Base-by-base conservation (phyloP, 1,139 yeast genomes). In the Hemisphaericaspora subhashii region DNA sequence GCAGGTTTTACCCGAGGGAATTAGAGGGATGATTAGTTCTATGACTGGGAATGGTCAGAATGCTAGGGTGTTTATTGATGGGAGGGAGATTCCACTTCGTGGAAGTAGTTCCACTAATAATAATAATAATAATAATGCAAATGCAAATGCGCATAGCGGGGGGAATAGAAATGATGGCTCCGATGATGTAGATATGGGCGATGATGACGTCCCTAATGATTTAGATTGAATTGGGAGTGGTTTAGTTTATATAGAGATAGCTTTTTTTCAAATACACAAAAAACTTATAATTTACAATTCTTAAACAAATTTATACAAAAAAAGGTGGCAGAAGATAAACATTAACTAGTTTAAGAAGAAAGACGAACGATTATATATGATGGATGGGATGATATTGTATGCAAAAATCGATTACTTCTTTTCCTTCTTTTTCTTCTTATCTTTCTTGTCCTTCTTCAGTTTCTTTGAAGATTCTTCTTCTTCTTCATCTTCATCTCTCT, bases 401-500 rank as follows among this genome's bases (percentile, higher is more conserved):
- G 29, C 29, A 12, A 26, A 26, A 10, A 17, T 6, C 7, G 3
- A 6, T 27, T 27, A 27, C 22, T 43, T 67, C 45, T 66, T 67
- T 43, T 68, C 29, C 65, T 72, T 68, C 47, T 64, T 56, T 61
- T 67, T 45, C 51, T 69, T 68, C 45, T 67, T 66, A 33, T 71
- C 67, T 54, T 70, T 65, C 58, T 67, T 62, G 45, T 68, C 66
- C 58, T 74, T 68, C 58, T 74, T 69, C 53, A 77, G 73, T 46
- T 72, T 72, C 58, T 64, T 63, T 37, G 57, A 55, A 40, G 55
- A 50, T 49, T 59, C 55, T 36, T 53, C 55, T 40, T 60, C 58
- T 56, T 59, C 58, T 39, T 55, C 55, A 38, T 53, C 53, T 47
- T 53, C 53, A 34, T 58, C 54, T 51, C 68, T 64, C 62, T 68